A percentile compares a stretch with the other conserved stretches of the same genome.
Conservation (phyloP, 2,329 filamentous ascomycete species). For the Fusarium coicis region DNA sequence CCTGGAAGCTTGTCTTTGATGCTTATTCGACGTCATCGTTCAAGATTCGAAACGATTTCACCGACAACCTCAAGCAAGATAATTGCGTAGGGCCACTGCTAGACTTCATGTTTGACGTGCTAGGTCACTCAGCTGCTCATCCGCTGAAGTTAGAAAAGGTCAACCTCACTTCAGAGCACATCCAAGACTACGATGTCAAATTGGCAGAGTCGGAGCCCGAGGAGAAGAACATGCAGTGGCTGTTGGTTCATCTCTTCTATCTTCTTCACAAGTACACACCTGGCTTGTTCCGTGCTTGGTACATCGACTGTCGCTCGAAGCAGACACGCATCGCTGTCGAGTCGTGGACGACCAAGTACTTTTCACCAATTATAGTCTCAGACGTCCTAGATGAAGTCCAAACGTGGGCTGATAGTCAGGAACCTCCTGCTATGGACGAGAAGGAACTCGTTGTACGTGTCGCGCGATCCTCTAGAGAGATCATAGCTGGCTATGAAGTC, state of each 20-base stretch:
- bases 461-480: constrained; percentile 75
- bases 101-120: constrained; percentile 83
- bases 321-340: constrained; percentile 84
- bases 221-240: constrained; percentile 82
- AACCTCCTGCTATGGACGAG: constrained; percentile 60
- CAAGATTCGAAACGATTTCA: constrained; percentile 85
- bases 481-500: constrained; percentile 85
- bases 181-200: constrained; percentile 64
- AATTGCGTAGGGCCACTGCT: constrained; percentile 76
- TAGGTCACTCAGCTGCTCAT: constrained; percentile 80
- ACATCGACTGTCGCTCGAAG: constrained; percentile 80
- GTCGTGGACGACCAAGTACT: constrained; percentile 85
- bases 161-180: constrained; percentile 67
- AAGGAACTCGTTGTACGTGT: constrained; percentile 75
- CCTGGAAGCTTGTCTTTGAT: constrained; percentile 92
- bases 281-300: constrained; percentile 85
- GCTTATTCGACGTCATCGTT: constrained; percentile 82
- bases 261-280: constrained; percentile 80
- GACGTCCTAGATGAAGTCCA: constrained; percentile 74
- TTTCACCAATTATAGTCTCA: constrained; percentile 76
- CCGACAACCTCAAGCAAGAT: constrained; percentile 79
- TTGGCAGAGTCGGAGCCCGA: constrained; percentile 67
- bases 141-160: constrained; percentile 79
- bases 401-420: constrained; percentile 70
- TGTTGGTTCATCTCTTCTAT: constrained; percentile 89